These are phyloP conservation scores for Lactarius deliciosus DNA, from an alignment of 768 basidiomycete species.

Conservation along the genomic window DNA sequence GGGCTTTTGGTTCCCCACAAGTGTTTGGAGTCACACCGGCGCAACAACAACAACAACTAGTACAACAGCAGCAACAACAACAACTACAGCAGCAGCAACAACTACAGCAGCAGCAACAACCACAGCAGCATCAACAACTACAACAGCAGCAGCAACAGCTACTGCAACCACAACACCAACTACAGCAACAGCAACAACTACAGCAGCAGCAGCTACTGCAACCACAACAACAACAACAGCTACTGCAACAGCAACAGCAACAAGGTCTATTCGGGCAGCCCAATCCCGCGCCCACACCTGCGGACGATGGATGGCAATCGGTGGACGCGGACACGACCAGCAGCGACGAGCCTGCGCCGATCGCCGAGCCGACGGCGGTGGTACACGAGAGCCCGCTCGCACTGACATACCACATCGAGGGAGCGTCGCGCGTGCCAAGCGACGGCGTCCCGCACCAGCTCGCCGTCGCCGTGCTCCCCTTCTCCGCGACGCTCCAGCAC, in stretches of 20 bases:
- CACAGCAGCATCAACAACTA: no score
- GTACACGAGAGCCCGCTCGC: slow-evolving; percentile 54
- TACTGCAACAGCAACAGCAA: not conserved
- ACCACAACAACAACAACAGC: no score
- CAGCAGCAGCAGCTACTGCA: no score
- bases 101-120: no score
- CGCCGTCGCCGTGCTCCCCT: slow-evolving; percentile 48
- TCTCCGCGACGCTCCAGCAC: slow-evolving; percentile 47
- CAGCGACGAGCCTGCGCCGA: not conserved
- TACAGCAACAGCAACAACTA: not conserved
- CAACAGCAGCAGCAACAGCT: not conserved
- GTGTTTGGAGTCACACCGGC: not conserved
- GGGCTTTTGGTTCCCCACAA: not conserved
- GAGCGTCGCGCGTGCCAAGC: slow-evolving; percentile 50
- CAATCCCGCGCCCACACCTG: not conserved
- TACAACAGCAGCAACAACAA: no score
- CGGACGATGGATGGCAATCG: slow-evolving; percentile 1
- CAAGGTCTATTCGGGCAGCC: not conserved
- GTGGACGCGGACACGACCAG: not conserved
- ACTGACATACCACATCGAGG: slow-evolving; percentile 51
- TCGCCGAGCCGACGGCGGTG: slow-evolving; percentile 43
- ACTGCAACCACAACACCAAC: no score
- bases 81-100: no score
- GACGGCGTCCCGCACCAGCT: slow-evolving; percentile 58
- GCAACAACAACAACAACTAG: no score